phyloP scores from a whole-genome alignment of 2,329 filamentous ascomycete species.

The Fusarium solani-melongenae region DNA sequence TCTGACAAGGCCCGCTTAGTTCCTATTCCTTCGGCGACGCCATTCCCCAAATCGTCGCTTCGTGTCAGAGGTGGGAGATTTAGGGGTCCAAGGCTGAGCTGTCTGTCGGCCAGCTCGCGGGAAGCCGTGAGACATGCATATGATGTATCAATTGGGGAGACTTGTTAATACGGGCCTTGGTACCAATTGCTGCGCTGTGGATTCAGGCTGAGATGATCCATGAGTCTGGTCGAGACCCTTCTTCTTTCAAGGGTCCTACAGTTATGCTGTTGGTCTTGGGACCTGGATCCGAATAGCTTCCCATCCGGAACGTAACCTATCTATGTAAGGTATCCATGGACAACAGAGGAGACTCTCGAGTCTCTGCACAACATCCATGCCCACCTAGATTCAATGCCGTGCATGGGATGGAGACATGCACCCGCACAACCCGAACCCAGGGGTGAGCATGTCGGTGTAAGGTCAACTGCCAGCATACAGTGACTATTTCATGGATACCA shows the following conservation, averaged over 20 bases:
- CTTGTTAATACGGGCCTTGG: background rate
- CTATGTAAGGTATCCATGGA: background rate
- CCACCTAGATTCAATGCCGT: slow-evolving; percentile 17
- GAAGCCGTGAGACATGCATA: slow-evolving; percentile 6
- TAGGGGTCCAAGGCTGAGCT: background rate
- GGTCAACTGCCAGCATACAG: background rate
- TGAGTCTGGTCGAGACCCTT: slow-evolving; percentile 4
- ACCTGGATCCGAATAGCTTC: background rate
- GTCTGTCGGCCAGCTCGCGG: background rate
- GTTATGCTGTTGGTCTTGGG: background rate
- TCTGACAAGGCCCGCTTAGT: slow-evolving; percentile 23
- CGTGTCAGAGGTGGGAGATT: background rate
- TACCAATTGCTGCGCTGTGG: background rate
- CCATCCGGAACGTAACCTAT: background rate
- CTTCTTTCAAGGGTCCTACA: background rate
- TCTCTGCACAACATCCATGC: slow-evolving; percentile 12
- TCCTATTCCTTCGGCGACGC: background rate
- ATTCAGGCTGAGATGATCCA: background rate
- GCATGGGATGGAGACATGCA: slow-evolving; percentile 17
- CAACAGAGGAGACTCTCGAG: background rate
- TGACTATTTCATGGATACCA: background rate
- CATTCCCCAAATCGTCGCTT: background rate
- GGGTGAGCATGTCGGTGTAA: slow-evolving; percentile 1
- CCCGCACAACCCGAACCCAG: slow-evolving; percentile 6
- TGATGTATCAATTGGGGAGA: background rate